Conservation (phyloP, 2,329 filamentous ascomycete species). For the Neonectria coccinea region DNA sequence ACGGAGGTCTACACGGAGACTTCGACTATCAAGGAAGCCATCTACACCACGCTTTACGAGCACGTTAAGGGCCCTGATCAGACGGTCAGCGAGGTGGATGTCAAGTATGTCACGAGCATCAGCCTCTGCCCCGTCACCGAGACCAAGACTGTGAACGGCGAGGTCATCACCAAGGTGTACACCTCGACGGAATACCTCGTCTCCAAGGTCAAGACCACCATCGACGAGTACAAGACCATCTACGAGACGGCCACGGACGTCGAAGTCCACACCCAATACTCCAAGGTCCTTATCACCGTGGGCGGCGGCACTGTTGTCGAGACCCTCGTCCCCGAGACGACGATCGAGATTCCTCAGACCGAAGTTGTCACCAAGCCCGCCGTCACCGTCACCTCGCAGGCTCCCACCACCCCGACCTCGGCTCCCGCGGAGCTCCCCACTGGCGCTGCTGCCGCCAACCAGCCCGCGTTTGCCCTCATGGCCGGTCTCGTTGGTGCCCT, state of each 20-base stretch:
- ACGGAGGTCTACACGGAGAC: constrained; percentile 48
- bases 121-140: constrained; percentile 46
- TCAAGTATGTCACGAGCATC: constrained; percentile 56
- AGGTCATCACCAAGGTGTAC: constrained; percentile 54
- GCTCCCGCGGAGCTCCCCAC: constrained; percentile 44
- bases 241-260: constrained; percentile 39
- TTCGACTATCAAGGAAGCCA: constrained; percentile 41
- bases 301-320: constrained; percentile 42
- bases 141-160: constrained; percentile 51
- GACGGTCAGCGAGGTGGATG: constrained; percentile 48
- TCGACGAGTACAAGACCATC: constrained; percentile 47
- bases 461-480: constrained; percentile 51
- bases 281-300: constrained; percentile 42
- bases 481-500: constrained; percentile 54
- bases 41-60: constrained; percentile 47
- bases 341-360: constrained; percentile 43
- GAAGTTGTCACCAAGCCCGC: constrained; percentile 37
- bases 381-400: constrained; percentile 35
- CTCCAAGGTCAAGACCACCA: constrained; percentile 55
- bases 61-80: constrained; percentile 54
- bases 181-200: constrained; percentile 48
- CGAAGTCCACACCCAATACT: constrained; percentile 43
- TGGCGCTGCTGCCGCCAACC: constrained; percentile 48
- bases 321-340: constrained; percentile 49
- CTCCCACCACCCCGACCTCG: constrained; percentile 33